Conservation (phyloP, 306 rosid genomes). For the Sophora flavescens region DNA sequence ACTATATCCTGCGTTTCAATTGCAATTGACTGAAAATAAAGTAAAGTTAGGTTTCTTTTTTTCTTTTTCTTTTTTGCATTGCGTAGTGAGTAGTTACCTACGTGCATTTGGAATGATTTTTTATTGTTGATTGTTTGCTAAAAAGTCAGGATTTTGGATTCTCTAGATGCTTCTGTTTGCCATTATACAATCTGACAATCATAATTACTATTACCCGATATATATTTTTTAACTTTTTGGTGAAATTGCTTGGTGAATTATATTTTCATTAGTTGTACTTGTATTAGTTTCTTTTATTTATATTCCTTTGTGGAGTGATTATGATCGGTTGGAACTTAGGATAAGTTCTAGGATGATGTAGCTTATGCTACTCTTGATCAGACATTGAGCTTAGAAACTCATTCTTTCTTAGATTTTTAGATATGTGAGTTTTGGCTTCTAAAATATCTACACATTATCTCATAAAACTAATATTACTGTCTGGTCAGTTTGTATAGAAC, state of each 20-base stretch:
- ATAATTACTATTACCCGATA: no score
- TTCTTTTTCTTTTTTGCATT: background rate
- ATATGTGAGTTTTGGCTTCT: constrained; percentile 7
- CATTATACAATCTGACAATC: no score
- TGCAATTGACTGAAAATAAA: background rate
- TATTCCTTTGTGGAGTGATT: background rate
- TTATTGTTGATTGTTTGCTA: background rate
- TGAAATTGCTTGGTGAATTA: background rate
- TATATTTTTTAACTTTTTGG: background rate
- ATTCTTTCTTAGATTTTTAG: background rate
- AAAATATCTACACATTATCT: background rate
- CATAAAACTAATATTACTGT: constrained; percentile 4
- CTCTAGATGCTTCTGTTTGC: no score
- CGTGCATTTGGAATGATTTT: background rate
- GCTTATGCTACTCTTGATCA: background rate
- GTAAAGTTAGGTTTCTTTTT: constrained; percentile 21
- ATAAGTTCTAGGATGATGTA: background rate
- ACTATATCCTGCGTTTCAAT: background rate
- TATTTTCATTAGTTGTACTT: background rate
- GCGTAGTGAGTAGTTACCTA: background rate
- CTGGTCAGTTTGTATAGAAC: constrained; percentile 26
- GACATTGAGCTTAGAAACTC: background rate
- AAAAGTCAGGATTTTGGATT: background rate
- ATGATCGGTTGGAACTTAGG: no score
- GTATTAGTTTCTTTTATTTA: background rate